Evolutionary conservation across 2,329 filamentous ascomycete species (phyloP), one percentile per base, ranked within the genome.

Genomic region (Lojkania enalia): DNA sequence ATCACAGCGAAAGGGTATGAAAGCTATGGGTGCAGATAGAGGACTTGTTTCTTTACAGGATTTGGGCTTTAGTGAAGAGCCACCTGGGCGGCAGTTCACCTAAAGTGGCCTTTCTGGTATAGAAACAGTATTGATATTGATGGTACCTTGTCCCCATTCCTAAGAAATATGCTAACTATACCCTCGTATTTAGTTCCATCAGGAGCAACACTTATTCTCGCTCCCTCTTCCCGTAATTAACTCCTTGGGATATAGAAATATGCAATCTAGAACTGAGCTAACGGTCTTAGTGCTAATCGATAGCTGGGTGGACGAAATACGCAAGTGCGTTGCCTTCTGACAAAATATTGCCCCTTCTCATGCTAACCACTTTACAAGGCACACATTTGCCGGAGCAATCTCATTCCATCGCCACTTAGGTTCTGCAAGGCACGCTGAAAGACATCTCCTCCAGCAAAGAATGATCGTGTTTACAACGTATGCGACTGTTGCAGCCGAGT

Each of bases 401-500:
- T 32, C 20, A 13, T 41, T 41, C 18, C 33, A 46, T 20, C n/a
- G 32, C 15, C 33, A 41, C 29, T 14, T 31, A 15, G 43, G 43
- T 2, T 29, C 19, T 12, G 20, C 3, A 18, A 11, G 43, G n/a
- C 30, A 45, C 15, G 25, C 32, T n/a, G 30, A 41, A 19, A 19
- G 3, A 20, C 16, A 39, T 19, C 14, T 23, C 7, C 44, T 47
- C 6, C 39, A 25, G 18, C 16, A 20, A 27, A 7, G 19, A 3
- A 35, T 35, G 20, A 39, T 32, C 11, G 42, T 60, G 1, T 49
- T 60, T 35, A 60, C 55, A 2, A 60, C 57, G 2, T 60, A 47
- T 45, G 52, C 44, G 6, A 60, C 51, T 14, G 40, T 48, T 27
- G 35, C 43, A 1, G 35, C 27, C 13, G 52, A 58, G 5, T 39